phyloP scores from a whole-genome alignment of 116 monocot genomes.

The Cymodocea nodosa region DNA sequence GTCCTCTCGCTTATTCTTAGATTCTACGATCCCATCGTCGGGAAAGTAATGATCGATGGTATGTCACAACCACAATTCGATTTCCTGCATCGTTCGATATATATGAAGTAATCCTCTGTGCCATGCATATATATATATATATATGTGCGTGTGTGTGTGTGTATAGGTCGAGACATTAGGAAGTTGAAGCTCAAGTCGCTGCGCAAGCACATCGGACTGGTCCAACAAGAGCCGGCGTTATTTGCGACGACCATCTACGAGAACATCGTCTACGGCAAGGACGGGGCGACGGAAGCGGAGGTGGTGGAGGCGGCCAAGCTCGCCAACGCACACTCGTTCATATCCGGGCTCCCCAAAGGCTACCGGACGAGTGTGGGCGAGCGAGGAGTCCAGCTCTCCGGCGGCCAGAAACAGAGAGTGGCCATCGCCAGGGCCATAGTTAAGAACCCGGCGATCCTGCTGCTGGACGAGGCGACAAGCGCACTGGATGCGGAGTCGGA shows the following conservation, averaged over 20 bases:
- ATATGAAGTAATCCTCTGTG: no score
- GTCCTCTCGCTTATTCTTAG: conserved; percentile 62
- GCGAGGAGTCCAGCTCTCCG: conserved; percentile 85
- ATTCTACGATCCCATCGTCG: conserved; percentile 71
- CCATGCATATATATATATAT: no score
- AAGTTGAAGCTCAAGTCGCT: conserved; percentile 62
- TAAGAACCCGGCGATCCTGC: conserved; percentile 67
- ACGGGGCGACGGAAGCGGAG: conserved; percentile 58
- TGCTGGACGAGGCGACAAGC: conserved; percentile 92
- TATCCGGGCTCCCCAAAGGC: conserved; percentile 72
- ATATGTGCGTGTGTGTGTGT: no score
- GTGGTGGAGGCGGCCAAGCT: conserved; percentile 80
- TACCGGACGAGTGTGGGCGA: conserved; percentile 78
- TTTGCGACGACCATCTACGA: conserved; percentile 83
- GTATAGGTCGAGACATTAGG: conserved; percentile 66
- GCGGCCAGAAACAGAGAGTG: conserved; percentile 89
- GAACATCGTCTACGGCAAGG: conserved; percentile 88
- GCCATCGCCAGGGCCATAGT: conserved; percentile 86
- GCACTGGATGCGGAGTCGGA: conserved; percentile 89
- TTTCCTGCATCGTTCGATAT: no score
- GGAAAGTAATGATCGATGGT: conserved; percentile 85
- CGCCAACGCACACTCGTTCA: conserved; percentile 93
- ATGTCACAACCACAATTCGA: background rate
- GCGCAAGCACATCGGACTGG: conserved; percentile 67
- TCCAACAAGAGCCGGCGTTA: conserved; percentile 90